These are phyloP conservation scores for Kodamaea sagamina DNA, from an alignment of 805 yeast species.

Conservation along the genomic window DNA sequence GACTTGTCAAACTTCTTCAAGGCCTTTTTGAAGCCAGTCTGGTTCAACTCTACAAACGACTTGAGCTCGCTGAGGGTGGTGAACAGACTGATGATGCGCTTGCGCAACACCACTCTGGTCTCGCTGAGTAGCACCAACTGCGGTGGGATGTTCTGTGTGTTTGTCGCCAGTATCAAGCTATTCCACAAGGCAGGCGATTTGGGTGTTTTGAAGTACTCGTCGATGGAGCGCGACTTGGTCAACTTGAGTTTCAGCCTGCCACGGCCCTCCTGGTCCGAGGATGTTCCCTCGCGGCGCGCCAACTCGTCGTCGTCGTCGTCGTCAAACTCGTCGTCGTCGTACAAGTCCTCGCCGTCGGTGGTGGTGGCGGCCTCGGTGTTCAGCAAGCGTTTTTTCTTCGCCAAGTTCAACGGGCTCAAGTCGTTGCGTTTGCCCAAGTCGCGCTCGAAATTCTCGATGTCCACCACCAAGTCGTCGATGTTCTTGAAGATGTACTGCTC, in stretches of 20 bases:
- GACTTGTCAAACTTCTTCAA: conserved; percentile 56
- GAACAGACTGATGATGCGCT: conserved; percentile 45
- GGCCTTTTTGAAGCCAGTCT: conserved; percentile 55
- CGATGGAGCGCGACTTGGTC: conserved; percentile 27
- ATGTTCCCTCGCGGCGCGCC: conserved; percentile 17
- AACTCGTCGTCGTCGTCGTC: conserved; percentile 32
- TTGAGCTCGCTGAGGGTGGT: conserved; percentile 51
- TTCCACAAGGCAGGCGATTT: conserved; percentile 37
- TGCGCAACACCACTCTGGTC: conserved; percentile 48
- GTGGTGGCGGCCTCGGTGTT: conserved; percentile 33
- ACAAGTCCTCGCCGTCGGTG: conserved; percentile 35
- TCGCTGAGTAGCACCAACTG: conserved; percentile 46
- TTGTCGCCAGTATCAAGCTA: conserved; percentile 23
- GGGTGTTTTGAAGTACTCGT: conserved; percentile 39
- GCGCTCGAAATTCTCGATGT: conserved; percentile 61
- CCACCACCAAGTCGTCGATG: conserved; percentile 59
- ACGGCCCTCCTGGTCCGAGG: conserved; percentile 7
- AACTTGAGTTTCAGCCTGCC: conserved; percentile 11
- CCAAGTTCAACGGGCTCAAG: conserved; percentile 3
- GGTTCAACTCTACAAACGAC: conserved; percentile 52
- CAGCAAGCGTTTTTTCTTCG: conserved; percentile 6
- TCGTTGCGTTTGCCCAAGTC: conserved; percentile 21
- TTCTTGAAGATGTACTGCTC: conserved; percentile 58
- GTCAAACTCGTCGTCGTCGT: conserved; percentile 33
- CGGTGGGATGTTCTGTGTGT: conserved; percentile 27